Evolutionary conservation across 2,329 filamentous ascomycete genomes (phyloP), one percentile per base, ranked within the genome.

Genomic region (Dactylella cylindrospora): DNA sequence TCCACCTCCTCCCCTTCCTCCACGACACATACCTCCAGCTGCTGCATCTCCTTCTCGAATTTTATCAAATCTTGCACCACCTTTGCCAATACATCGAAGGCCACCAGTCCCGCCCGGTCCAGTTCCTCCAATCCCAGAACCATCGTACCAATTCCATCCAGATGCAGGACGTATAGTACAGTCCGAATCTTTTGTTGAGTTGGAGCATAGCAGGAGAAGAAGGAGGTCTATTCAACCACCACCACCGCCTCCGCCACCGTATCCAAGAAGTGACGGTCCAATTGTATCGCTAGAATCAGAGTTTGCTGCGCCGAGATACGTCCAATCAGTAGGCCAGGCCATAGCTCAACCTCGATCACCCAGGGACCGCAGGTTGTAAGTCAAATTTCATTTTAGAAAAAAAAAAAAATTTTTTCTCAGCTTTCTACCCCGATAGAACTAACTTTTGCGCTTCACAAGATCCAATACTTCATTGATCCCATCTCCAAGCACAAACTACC

Each of bases 161-260:
- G 57, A 62, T 62, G 57, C 50, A 31, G 57, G 57, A 43, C 49
- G 57, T 49, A 52, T 62, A 52, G 47, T 28, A 29, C 57, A 62
- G 17, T 31, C 43, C 19, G 57, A 62, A 29, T 32, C 43, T 43
- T 62, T 47, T 41, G 43, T 50, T 50, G 57, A 62, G 49, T 36
- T 62, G 43, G 57, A 62, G 55, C 55, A 53, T 29, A 46, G 49
- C 31, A 44, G 49, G 40, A 44, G 49, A 62, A 36, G 49, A 46
- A 44, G 49, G 54, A 36, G 49, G 41, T 35, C 43, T 23, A 62
- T 62, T 28, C 57, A 49, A 33, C 55, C 55, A 12, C 57, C 57
- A 39, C 57, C 57, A 15, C 43, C 54, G 20, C 55, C 55, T 10
- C 57, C 57, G 33, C 57, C 57, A 15, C 43, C 54, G 20, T 54